Evolutionary conservation across 352 stramenopile genomes (phyloP), one percentile per base, ranked within the genome.

Genomic region (Globisporangium radiosum): DNA sequence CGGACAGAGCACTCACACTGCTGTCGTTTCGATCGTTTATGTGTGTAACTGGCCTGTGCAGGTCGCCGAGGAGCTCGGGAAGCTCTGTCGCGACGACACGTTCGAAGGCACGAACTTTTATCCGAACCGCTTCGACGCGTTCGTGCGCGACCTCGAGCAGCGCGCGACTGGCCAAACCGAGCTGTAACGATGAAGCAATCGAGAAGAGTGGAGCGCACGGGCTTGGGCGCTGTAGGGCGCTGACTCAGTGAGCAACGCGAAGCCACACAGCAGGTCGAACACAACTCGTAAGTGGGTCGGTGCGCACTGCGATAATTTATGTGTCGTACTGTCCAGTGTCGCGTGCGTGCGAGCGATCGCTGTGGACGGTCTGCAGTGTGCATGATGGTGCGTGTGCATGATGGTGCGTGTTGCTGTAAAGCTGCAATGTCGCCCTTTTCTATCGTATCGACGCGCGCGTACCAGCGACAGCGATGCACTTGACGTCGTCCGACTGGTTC

Each of bases 81-180:
- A 88, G 59, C 64, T 99, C 8, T 99, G 94, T 75, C 85, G 97
- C 57, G 97, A 99, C 70, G 91, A 97, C 55, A 98, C 90, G 9
- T 90, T 98, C 52, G 90, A 99, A 73, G 93, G 91, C 0, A 88
- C 85, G 14, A 91, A 95, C 63, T 99, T 98, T 62, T 99, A 97
- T 72, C 84, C 88, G 2, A 99, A 98, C 73, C 72, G 68, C 5
- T 98, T 98, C 71, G 72, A 73, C 43, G 38, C 73, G 55, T 90
- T 89, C 63, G 63, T 51, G 45, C 51, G 25, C 50, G 50, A 55
- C 38, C 17, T 51, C 14, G 52, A 56, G 13, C 47, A 44, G 25
- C 19, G 45, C 1, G 47, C 60, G 4, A 43, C 47, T n/a, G 38
- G 52, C 10, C 7, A 47, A 36, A 60, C 59, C 3, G 59, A 65